Conservation (phyloP, 2,329 filamentous ascomycete genomes). For the Gaeumannomyces sp. region DNA sequence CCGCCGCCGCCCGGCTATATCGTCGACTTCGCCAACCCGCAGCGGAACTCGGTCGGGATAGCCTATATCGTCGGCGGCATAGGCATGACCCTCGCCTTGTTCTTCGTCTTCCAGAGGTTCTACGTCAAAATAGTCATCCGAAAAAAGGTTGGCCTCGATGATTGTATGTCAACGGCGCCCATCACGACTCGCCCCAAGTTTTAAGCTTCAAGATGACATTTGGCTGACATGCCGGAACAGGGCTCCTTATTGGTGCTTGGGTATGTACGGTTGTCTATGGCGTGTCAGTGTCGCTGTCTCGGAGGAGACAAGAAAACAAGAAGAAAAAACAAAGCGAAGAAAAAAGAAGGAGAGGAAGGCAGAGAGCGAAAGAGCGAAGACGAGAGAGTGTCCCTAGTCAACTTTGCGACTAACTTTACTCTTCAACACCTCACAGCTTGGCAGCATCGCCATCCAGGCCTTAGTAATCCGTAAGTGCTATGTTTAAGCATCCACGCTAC, state of each 20-base stretch:
- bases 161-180: conserved; percentile 17
- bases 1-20: conserved; percentile 22
- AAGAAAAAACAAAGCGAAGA: neutral
- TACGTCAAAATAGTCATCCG: conserved; percentile 21
- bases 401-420: conserved; percentile 3
- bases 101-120: conserved; percentile 22
- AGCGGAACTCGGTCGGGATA: conserved; percentile 15
- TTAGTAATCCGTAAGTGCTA: conserved; percentile 6
- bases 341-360: neutral
- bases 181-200: neutral
- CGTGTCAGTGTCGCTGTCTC: too few species aligned
- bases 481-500: too few species aligned
- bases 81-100: conserved; percentile 17
- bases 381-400: neutral
- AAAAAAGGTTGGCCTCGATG: conserved; percentile 21
- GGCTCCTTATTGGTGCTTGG: neutral
- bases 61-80: conserved; percentile 20
- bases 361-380: too few species aligned
- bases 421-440: neutral
- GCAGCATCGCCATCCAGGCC: conserved; percentile 4
- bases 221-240: neutral
- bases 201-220: neutral
- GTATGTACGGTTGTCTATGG: neutral
- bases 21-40: conserved; percentile 23
- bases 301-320: too few species aligned